These are phyloP conservation scores for Aureobasidium lini DNA, from an alignment of 2,329 filamentous ascomycete species.

Conservation along the genomic window DNA sequence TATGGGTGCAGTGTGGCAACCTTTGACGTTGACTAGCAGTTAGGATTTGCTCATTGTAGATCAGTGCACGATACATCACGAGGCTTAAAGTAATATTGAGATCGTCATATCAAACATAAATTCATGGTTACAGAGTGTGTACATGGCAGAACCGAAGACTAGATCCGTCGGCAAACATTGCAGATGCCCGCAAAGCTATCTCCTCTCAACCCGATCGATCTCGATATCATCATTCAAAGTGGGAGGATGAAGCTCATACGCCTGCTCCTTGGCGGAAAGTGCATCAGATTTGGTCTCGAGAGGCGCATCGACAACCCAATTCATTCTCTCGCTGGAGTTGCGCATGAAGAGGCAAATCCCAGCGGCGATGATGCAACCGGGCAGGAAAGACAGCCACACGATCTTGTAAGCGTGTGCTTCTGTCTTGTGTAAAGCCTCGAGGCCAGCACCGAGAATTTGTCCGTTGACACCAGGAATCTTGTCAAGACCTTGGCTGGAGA, in stretches of 20 bases:
- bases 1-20: too few species aligned
- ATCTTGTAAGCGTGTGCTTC: constrained; percentile 4
- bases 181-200: background rate
- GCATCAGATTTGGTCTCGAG: background rate
- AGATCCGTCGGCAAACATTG: background rate
- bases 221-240: background rate
- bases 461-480: background rate
- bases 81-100: too few species aligned
- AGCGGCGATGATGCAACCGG: background rate
- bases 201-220: background rate
- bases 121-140: background rate
- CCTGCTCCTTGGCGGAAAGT: background rate
- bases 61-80: too few species aligned
- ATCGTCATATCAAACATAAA: background rate
- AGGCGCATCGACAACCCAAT: constrained; percentile 4
- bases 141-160: background rate
- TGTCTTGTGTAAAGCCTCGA: background rate
- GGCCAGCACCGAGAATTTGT: background rate
- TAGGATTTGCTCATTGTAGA: too few species aligned
- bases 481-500: constrained; percentile 5
- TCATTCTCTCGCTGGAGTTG: constrained; percentile 5
- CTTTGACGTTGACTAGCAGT: too few species aligned
- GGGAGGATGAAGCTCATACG: background rate
- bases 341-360: background rate
- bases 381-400: background rate